Conservation (phyloP, 2,329 filamentous ascomycete genomes). For the Diplodia intermedia region DNA sequence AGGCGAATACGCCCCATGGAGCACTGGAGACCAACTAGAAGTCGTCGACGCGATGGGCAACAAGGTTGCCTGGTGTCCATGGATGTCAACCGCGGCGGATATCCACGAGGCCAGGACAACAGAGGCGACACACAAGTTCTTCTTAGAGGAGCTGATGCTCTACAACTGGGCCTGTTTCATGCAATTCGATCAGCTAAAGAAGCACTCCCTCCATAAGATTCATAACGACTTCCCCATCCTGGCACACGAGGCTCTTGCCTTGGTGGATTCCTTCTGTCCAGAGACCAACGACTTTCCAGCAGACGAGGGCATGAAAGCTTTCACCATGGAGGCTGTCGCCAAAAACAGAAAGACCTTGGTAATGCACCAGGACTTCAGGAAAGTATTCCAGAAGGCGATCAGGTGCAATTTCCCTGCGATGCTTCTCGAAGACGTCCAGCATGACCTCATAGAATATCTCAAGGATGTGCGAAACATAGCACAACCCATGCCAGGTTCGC, state of each 20-base stretch:
- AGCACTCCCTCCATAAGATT: neutral
- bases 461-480: neutral
- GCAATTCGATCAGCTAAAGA: neutral
- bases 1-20: constrained; percentile 3
- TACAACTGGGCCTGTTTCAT: constrained; percentile 6
- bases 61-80: neutral
- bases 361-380: neutral
- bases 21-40: neutral
- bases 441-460: neutral
- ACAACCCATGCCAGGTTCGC: neutral
- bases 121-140: neutral
- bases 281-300: neutral
- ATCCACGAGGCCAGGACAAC: neutral
- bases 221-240: neutral
- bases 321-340: neutral
- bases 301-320: neutral
- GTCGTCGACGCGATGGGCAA: neutral
- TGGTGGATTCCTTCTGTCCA: neutral
- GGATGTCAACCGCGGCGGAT: neutral
- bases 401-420: neutral
- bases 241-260: neutral
- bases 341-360: constrained; percentile 3
- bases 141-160: neutral
- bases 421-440: constrained; percentile 1
- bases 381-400: neutral